Conservation (phyloP, 179 eudicot species). For the Silene noctiflora region DNA sequence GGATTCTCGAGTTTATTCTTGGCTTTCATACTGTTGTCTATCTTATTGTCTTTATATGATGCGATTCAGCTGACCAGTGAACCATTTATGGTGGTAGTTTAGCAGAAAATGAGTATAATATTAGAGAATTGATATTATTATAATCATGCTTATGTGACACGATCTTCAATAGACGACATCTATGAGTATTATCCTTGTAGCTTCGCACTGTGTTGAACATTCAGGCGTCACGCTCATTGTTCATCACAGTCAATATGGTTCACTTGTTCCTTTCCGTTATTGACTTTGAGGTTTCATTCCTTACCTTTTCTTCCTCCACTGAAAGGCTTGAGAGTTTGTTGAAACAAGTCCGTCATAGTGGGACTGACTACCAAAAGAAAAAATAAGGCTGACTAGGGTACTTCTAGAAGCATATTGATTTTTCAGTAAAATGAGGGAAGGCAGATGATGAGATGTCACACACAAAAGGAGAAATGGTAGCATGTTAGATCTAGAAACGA, state of each 20-base stretch:
- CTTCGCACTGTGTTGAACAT: background rate
- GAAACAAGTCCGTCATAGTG: background rate
- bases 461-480: background rate
- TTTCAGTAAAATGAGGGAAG: background rate
- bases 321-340: background rate
- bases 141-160: background rate
- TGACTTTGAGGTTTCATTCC: background rate
- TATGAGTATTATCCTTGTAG: background rate
- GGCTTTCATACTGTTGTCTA: background rate
- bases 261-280: background rate
- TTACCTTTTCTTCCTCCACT: background rate
- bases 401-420: background rate
- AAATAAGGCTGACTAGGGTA: background rate
- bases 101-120: background rate
- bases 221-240: background rate
- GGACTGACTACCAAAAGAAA: background rate
- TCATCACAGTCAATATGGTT: background rate
- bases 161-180: background rate
- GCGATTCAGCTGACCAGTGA: background rate
- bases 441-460: background rate
- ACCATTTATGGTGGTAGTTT: background rate
- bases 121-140: background rate
- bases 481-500: background rate
- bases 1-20: background rate
- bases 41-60: background rate